phyloP scores from a whole-genome alignment of 495 filamentous ascomycete species.

The Copromyces sp. region DNA sequence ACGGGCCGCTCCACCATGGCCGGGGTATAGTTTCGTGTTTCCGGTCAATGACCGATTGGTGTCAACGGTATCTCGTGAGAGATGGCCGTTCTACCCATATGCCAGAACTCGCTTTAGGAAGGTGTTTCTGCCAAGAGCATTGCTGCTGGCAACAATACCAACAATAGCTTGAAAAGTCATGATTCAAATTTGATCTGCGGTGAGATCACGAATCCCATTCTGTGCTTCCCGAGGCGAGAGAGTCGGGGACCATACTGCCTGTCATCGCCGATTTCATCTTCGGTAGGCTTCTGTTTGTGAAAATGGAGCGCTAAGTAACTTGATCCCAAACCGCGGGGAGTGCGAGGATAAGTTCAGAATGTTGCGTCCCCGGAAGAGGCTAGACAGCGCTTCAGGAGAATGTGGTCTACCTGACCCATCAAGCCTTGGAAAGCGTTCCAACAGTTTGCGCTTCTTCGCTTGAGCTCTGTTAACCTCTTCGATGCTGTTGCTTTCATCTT shows the following conservation, averaged over 20 bases:
- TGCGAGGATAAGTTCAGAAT: not conserved
- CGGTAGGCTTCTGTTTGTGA: not conserved
- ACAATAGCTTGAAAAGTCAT: not conserved
- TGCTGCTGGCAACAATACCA: not conserved
- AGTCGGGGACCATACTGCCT: not conserved
- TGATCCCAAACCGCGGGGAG: not conserved
- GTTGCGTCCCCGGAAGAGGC: not conserved
- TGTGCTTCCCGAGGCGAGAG: not conserved
- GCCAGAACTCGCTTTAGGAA: not conserved
- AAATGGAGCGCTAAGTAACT: not conserved
- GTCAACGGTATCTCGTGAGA: not conserved
- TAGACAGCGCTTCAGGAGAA: constrained; percentile 24
- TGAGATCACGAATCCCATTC: not conserved
- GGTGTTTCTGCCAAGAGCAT: not conserved
- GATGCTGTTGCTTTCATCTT: constrained; percentile 28
- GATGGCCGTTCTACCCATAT: not conserved
- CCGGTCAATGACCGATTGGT: not conserved
- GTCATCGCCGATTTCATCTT: not conserved
- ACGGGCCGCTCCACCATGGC: not conserved
- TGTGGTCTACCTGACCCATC: constrained; percentile 42
- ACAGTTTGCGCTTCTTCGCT: constrained; percentile 47
- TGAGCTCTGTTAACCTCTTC: constrained; percentile 24
- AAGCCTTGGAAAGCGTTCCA: constrained; percentile 50
- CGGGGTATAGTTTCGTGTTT: not conserved
- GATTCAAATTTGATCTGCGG: not conserved